Evolutionary conservation across 192 early-diverging fungal genomes (phyloP).

Genomic region (Helicostylum pulchrum): DNA sequence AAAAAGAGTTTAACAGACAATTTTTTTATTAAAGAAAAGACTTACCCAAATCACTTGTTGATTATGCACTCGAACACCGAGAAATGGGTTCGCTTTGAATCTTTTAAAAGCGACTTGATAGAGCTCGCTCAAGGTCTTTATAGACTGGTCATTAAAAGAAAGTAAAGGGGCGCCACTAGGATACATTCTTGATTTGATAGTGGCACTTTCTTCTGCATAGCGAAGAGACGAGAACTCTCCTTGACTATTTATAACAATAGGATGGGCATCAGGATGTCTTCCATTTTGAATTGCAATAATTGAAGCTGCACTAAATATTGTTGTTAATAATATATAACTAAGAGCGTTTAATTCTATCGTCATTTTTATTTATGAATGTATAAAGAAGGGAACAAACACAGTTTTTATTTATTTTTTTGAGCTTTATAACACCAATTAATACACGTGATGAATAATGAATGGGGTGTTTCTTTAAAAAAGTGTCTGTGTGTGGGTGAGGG

Average conservation of each 20-base stretch:
- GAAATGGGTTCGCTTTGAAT: neutral
- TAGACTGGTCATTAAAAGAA: conserved; percentile 28
- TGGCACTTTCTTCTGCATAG: conserved; percentile 48
- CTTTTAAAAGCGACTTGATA: conserved; percentile 37
- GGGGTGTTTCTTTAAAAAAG: no score
- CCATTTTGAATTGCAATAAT: conserved; percentile 37
- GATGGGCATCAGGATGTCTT: conserved; percentile 54
- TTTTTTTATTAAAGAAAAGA: neutral
- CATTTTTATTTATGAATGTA: no score
- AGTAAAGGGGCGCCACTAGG: conserved; percentile 39
- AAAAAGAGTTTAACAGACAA: neutral
- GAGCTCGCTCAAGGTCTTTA: conserved; percentile 45
- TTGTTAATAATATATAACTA: conserved; percentile 37
- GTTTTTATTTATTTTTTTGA: neutral
- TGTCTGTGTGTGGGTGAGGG: no score
- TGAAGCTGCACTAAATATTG: conserved; percentile 40
- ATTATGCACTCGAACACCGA: neutral
- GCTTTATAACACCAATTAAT: no score
- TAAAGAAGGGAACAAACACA: neutral
- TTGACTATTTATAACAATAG: conserved; percentile 53
- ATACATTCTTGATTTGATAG: conserved; percentile 42
- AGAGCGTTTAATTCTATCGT: conserved; percentile 44
- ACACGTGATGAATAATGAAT: no score
- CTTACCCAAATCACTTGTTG: conserved; percentile 29
- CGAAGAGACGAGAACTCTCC: conserved; percentile 44